These are phyloP conservation scores for Scytalidium lignicola DNA, from an alignment of 2,329 filamentous ascomycete genomes.

Conservation along the genomic window DNA sequence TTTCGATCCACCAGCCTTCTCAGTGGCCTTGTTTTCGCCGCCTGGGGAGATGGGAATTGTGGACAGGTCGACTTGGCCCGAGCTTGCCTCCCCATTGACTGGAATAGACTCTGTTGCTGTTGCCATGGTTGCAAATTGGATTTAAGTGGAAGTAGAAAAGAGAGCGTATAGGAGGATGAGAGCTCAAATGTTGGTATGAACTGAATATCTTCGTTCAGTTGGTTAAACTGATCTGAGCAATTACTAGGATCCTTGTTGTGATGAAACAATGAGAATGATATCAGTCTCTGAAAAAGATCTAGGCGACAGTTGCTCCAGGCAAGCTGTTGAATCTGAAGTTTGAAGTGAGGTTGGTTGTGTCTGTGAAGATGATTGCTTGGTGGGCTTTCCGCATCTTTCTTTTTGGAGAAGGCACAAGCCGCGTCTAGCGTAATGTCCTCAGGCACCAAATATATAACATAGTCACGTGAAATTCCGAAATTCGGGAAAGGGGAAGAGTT, in stretches of 20 bases:
- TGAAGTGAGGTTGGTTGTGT: not conserved
- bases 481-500: no score
- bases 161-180: not conserved
- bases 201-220: not conserved
- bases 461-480: not conserved
- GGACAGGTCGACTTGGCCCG: conserved; percentile 58
- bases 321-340: conserved; percentile 12
- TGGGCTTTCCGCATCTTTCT: not conserved
- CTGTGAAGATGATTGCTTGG: not conserved
- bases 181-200: not conserved
- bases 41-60: conserved; percentile 63
- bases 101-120: conserved; percentile 17
- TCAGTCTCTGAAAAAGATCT: not conserved
- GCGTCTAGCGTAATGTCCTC: not conserved
- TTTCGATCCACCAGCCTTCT: conserved; percentile 28
- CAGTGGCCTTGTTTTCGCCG: conserved; percentile 49
- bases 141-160: conserved; percentile 1
- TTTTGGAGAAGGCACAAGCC: not conserved
- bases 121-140: conserved; percentile 18
- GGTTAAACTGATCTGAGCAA: not conserved
- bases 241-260: not conserved
- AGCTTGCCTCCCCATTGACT: conserved; percentile 11
- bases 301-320: conserved; percentile 25
- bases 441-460: not conserved
- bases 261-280: not conserved